Evolutionary conservation across 73 alveolate genomes (phyloP).

Genomic region (Tetrahymena malaccensis): DNA sequence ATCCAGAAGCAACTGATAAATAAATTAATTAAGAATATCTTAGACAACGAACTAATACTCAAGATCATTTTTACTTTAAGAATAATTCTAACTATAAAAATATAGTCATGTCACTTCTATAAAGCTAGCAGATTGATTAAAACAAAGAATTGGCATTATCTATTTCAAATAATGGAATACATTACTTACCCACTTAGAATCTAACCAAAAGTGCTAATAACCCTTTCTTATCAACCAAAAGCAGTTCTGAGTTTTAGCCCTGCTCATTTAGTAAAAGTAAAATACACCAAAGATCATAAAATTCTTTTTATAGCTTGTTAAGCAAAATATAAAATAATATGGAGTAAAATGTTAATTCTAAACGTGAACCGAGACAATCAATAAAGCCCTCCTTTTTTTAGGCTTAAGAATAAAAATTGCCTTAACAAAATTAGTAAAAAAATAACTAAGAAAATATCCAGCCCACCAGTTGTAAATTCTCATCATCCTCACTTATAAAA

Average conservation of each 20-base stretch:
- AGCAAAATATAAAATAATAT: background rate
- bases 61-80: background rate
- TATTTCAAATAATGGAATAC: background rate
- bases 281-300: background rate
- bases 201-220: background rate
- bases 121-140: background rate
- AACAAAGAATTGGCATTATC: background rate
- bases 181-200: background rate
- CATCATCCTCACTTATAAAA: background rate
- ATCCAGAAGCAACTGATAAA: background rate
- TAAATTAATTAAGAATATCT: background rate
- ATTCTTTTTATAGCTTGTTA: background rate
- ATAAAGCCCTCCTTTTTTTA: background rate
- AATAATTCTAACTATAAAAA: background rate
- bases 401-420: background rate
- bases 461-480: background rate
- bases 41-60: background rate
- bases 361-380: background rate
- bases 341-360: background rate
- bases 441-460: background rate
- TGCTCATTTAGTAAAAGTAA: background rate
- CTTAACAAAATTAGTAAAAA: background rate
- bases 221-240: background rate
- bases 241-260: background rate
- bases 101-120: background rate